Conservation (phyloP, 257 asterid genomes). For the Primulina huaijiensis region DNA sequence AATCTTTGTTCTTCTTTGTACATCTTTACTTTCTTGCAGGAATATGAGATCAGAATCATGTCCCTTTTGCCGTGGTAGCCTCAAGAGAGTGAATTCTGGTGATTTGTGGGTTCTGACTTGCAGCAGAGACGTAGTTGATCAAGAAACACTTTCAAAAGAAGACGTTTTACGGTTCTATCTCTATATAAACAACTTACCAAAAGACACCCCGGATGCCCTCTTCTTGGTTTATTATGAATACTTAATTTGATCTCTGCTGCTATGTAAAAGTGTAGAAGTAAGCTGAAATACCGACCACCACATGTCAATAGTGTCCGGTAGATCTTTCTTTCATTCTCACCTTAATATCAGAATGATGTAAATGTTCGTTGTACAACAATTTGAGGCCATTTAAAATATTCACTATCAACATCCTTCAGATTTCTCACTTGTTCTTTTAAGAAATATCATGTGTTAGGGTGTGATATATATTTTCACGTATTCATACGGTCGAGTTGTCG, state of each 20-base stretch:
- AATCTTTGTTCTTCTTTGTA: conserved; percentile 1
- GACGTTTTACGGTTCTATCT: conserved; percentile 47
- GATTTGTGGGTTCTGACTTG: conserved; percentile 64
- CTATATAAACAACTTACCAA: conserved; percentile 53
- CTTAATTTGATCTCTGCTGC: conserved; percentile 32
- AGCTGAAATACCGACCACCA: conserved; percentile 23
- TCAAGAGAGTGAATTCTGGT: conserved; percentile 52
- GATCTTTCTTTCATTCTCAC: not conserved
- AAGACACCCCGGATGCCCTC: conserved; percentile 53
- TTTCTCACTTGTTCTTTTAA: not conserved
- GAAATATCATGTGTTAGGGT: not conserved
- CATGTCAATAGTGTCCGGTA: conserved; percentile 21
- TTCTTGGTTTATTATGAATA: conserved; percentile 54
- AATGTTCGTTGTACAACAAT: conserved; percentile 20
- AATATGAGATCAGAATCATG: conserved; percentile 56
- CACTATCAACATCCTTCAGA: conserved; percentile 1
- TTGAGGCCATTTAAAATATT: conserved; percentile 6
- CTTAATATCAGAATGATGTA: conserved; percentile 23
- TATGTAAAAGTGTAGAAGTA: not conserved
- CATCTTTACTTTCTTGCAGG: conserved; percentile 32
- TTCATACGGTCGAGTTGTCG: not conserved
- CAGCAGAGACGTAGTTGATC: conserved; percentile 48
- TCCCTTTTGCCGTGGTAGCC: conserved; percentile 65
- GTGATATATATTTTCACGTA: too few relatives aligned
- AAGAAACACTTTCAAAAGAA: conserved; percentile 44